phyloP scores from a whole-genome alignment of 768 basidiomycete genomes.

The Mycena kentingensis region DNA sequence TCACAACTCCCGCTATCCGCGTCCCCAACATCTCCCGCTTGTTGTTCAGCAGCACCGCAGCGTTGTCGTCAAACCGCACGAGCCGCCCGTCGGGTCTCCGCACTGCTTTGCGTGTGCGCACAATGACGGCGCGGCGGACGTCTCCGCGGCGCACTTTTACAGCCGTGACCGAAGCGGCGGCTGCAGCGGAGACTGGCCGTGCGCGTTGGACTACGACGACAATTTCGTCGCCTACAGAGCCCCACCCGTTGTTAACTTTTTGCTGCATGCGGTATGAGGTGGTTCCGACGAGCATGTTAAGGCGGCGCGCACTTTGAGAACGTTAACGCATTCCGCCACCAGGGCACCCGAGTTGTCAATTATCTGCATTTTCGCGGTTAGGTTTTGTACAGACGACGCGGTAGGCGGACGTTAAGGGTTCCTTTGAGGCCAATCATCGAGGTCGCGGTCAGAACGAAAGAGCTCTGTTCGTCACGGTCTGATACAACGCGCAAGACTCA shows the following conservation, averaged over 20 bases:
- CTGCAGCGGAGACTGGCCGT: conserved; percentile 71
- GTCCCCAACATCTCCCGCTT: conserved; percentile 96
- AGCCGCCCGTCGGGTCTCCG: conserved; percentile 85
- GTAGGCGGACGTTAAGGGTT: conserved; percentile 72
- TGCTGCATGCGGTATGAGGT: no score
- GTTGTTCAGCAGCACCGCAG: conserved; percentile 90
- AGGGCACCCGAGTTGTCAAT: conserved; percentile 98
- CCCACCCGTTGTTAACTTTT: conserved; percentile 95
- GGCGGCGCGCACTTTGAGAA: no score
- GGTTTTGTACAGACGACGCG: neutral
- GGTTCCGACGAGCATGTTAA: no score
- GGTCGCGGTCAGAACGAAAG: no score
- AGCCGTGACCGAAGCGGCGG: conserved; percentile 70
- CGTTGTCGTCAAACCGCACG: conserved; percentile 95
- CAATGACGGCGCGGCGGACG: conserved; percentile 93
- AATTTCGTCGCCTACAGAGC: conserved; percentile 91
- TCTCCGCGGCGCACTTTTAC: conserved; percentile 93
- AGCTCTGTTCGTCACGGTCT: no score
- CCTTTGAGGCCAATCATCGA: conserved; percentile 96
- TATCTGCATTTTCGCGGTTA: conserved; percentile 49
- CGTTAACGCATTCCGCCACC: conserved; percentile 93
- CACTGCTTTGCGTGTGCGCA: conserved; percentile 86
- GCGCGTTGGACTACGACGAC: conserved; percentile 94
- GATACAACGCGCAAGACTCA: no score
- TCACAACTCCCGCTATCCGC: conserved; percentile 91